These are phyloP conservation scores for Solanum habrochaites DNA, from an alignment of 257 asterid species.

Conservation along the genomic window DNA sequence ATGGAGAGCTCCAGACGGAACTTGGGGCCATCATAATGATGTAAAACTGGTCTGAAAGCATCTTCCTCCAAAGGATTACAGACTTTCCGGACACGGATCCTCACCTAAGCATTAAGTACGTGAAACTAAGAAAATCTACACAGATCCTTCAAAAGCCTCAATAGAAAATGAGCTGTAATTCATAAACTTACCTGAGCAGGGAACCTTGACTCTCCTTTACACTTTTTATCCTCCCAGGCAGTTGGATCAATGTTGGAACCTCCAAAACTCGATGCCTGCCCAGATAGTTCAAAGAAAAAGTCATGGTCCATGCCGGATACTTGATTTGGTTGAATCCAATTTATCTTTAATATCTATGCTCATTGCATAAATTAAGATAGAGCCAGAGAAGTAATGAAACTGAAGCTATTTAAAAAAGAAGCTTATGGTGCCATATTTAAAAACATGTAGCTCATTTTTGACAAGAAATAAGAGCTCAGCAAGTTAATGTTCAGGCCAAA, in stretches of 20 bases:
- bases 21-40: constrained; percentile 97
- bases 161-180: neutral
- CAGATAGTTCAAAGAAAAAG: neutral
- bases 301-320: neutral
- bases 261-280: constrained; percentile 78
- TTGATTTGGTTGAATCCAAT: neutral
- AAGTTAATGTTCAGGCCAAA: neutral
- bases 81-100: constrained; percentile 63
- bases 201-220: constrained; percentile 95
- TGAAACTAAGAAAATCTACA: neutral
- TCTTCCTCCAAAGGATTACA: constrained; percentile 91
- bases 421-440: neutral
- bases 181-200: constrained; percentile 76
- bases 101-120: constrained; percentile 37
- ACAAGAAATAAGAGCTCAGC: neutral
- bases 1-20: constrained; percentile 92
- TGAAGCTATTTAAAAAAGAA: neutral
- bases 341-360: neutral
- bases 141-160: neutral
- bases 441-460: neutral
- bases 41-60: constrained; percentile 89
- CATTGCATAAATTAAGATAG: neutral
- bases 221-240: constrained; percentile 97
- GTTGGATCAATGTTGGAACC: constrained; percentile 97
- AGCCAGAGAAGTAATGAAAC: neutral